These are phyloP conservation scores for Salvia splendens DNA, from an alignment of 257 asterid genomes.

Conservation along the genomic window DNA sequence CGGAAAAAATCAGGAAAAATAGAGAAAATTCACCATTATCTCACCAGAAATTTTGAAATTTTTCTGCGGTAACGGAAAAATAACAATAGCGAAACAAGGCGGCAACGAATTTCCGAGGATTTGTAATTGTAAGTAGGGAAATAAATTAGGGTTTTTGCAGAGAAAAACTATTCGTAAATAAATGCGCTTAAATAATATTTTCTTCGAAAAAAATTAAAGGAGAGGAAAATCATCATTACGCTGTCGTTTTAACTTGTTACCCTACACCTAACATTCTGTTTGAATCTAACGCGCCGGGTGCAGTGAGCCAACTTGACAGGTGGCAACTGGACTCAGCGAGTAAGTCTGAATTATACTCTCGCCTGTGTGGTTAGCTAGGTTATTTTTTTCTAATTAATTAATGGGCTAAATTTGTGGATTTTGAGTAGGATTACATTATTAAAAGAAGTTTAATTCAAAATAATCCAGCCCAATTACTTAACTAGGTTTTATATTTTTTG, in stretches of 20 bases:
- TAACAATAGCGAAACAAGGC: conserved; percentile 15
- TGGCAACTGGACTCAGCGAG: neutral
- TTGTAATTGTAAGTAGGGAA: conserved; percentile 36
- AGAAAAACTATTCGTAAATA: conserved; percentile 39
- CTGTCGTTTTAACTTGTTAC: conserved; percentile 19
- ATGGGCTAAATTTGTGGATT: conserved; percentile 22
- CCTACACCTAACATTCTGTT: neutral
- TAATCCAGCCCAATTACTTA: neutral
- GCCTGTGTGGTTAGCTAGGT: neutral
- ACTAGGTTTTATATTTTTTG: neutral
- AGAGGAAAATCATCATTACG: conserved; percentile 22
- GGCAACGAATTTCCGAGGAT: conserved; percentile 25
- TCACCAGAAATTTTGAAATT: conserved; percentile 41
- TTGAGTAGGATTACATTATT: conserved; percentile 28
- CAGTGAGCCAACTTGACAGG: too few species aligned
- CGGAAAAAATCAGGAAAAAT: conserved; percentile 33
- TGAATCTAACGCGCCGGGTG: neutral
- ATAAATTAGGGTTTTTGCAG: conserved; percentile 42
- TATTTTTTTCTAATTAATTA: neutral
- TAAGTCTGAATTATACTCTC: neutral
- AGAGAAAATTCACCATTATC: conserved; percentile 38
- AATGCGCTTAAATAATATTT: conserved; percentile 22
- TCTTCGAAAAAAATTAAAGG: neutral
- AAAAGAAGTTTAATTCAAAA: neutral
- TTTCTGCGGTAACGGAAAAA: conserved; percentile 28